Conservation (phyloP, 2,329 filamentous ascomycete species). For the Shiraia sp. region DNA sequence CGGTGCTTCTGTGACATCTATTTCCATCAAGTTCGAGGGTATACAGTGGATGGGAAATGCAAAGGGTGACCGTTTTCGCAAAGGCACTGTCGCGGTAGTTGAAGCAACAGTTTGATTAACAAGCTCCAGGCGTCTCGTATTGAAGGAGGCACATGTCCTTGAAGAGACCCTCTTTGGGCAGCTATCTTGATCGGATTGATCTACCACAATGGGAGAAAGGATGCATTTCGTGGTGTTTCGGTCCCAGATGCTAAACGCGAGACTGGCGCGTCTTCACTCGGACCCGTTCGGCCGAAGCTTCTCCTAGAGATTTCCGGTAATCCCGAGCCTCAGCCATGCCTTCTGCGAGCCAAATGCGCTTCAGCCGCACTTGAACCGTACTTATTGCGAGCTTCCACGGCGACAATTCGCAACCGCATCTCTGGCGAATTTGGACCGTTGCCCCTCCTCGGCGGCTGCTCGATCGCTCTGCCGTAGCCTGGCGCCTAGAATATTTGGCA, state of each 20-base stretch:
- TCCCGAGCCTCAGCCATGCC: conserved; percentile 14
- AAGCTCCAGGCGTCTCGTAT: not conserved
- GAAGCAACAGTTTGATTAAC: not conserved
- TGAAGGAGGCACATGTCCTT: conserved; percentile 4
- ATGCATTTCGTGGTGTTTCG: conserved; percentile 4
- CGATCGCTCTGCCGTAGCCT: conserved; percentile 11
- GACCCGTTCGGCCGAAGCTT: conserved; percentile 14
- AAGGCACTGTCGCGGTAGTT: not conserved
- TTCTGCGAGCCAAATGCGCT: conserved; percentile 19
- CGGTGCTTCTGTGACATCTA: no score
- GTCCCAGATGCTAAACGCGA: conserved; percentile 13
- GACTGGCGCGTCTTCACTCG: conserved; percentile 14
- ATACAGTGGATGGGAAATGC: no score
- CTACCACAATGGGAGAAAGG: conserved; percentile 23
- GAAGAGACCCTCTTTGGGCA: conserved; percentile 11
- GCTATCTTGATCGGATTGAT: conserved; percentile 12
- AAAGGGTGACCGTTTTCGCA: no score
- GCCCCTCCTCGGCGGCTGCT: conserved; percentile 13
- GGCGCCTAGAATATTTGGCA: conserved; percentile 16
- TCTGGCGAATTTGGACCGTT: conserved; percentile 32
- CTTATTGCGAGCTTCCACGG: conserved; percentile 24
- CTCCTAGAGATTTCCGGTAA: conserved; percentile 11
- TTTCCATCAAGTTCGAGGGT: no score
- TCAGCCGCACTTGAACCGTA: conserved; percentile 13
- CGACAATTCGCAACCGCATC: conserved; percentile 36